Evolutionary conservation across 2,329 filamentous ascomycete species (phyloP).

Genomic region (Neofusicoccum sp.): DNA sequence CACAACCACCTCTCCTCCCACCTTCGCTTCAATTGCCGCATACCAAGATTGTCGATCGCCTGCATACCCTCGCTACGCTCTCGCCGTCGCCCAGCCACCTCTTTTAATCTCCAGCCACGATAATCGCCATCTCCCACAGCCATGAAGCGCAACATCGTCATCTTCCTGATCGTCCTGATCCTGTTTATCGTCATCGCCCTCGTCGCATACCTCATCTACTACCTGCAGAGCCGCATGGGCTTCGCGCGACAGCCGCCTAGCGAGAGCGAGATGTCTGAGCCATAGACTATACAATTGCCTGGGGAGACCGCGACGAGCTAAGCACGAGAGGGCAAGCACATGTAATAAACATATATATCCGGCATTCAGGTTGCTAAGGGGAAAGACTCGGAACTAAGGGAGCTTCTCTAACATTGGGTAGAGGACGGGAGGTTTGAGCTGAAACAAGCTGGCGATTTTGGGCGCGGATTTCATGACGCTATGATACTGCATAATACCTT

Average conservation of each 20-base stretch:
- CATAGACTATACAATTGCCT: neutral
- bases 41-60: neutral
- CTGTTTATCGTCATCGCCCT: conserved; percentile 51
- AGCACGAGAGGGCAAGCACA: neutral
- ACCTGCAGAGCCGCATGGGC: conserved; percentile 44
- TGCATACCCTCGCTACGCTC: no score
- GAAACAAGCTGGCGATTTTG: neutral
- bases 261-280: conserved; percentile 34
- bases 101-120: neutral
- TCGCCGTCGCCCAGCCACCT: neutral
- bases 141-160: conserved; percentile 54
- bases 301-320: no score
- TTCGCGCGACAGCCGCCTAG: conserved; percentile 20
- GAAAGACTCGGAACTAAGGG: neutral
- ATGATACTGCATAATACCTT: conserved; percentile 2
- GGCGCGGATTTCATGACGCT: neutral
- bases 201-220: conserved; percentile 51
- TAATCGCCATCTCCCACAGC: conserved; percentile 19
- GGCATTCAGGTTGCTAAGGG: neutral
- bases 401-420: neutral
- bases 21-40: neutral
- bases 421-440: neutral
- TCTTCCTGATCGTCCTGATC: conserved; percentile 53
- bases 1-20: neutral
- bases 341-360: neutral